These are phyloP conservation scores for Ceratocystis cubensis DNA, from an alignment of 2,329 filamentous ascomycete species.

Conservation along the genomic window DNA sequence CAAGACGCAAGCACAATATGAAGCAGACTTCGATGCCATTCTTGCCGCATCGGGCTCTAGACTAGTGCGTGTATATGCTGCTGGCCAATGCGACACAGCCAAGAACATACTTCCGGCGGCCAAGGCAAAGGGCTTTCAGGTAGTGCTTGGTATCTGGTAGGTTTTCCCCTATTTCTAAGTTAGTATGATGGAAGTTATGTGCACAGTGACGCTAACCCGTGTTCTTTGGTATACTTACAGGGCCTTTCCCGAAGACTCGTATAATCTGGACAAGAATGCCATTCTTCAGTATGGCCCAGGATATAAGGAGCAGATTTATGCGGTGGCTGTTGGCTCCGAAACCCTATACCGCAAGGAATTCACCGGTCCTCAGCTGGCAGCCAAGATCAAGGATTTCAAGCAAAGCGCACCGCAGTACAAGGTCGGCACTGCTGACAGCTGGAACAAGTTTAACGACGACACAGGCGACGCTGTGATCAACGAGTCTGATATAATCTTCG, in stretches of 20 bases:
- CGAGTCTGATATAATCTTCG: constrained; percentile 47
- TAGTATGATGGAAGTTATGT: background rate
- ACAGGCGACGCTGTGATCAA: constrained; percentile 52
- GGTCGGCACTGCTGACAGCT: constrained; percentile 57
- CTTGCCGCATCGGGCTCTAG: constrained; percentile 37
- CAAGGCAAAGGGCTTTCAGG: constrained; percentile 50
- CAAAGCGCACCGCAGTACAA: constrained; percentile 40
- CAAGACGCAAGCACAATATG: constrained; percentile 51
- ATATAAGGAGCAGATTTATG: constrained; percentile 49
- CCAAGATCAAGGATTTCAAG: constrained; percentile 51
- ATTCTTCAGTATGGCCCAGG: constrained; percentile 31
- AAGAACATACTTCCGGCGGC: constrained; percentile 53
- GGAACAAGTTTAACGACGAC: constrained; percentile 60
- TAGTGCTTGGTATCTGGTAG: constrained; percentile 59
- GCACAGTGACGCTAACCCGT: background rate
- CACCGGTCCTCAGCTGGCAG: constrained; percentile 45
- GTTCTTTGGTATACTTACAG: constrained; percentile 26
- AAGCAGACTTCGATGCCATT: constrained; percentile 51
- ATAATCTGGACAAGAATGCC: constrained; percentile 47
- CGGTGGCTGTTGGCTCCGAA: constrained; percentile 59
- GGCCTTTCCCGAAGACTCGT: constrained; percentile 51
- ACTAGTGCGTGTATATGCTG: constrained; percentile 54
- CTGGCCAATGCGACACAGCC: constrained; percentile 52
- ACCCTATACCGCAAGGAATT: constrained; percentile 57
- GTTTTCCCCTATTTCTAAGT: constrained; percentile 22